A percentile compares a stretch with the other conserved stretches of the same genome.
Conservation (phyloP, 2,329 filamentous ascomycete genomes). For the Arthrobotrys pseudoclavata region DNA sequence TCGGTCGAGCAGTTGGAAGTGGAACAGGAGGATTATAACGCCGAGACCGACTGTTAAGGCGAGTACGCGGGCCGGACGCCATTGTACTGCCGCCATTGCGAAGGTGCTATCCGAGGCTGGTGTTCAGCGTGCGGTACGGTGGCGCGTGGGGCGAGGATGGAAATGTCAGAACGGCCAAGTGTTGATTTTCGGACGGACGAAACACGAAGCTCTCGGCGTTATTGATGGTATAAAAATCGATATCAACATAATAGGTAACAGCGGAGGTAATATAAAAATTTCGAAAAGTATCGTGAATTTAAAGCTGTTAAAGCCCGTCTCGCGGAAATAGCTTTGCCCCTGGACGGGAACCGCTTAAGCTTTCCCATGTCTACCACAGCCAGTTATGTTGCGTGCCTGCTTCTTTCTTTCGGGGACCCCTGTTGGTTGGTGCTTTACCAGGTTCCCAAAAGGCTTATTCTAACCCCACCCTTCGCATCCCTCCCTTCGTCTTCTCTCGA, state of each 20-base stretch:
- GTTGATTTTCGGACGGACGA: no score
- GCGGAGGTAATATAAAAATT: neutral
- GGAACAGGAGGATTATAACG: slow-evolving; percentile 20
- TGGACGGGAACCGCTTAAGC: slow-evolving; percentile 13
- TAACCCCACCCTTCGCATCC: neutral
- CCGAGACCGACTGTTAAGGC: slow-evolving; percentile 7
- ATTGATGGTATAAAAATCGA: no score
- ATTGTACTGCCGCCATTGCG: slow-evolving; percentile 41
- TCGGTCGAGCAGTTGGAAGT: slow-evolving; percentile 4
- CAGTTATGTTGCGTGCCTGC: slow-evolving; percentile 6
- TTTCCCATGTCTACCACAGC: slow-evolving; percentile 8
- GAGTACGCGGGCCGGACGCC: slow-evolving; percentile 38
- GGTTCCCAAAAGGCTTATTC: slow-evolving; percentile 26
- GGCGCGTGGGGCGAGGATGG: neutral
- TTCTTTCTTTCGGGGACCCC: slow-evolving; percentile 2
- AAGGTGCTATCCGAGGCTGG: neutral
- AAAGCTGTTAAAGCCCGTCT: neutral
- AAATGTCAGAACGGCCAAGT: neutral
- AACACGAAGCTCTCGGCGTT: no score
- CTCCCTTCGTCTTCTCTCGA: neutral
- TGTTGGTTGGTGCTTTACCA: neutral
- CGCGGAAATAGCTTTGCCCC: neutral
- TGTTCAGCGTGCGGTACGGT: neutral
- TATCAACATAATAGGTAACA: no score
- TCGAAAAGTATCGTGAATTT: neutral